Conservation (phyloP, 2,329 filamentous ascomycete species). For the Phaeosphaeriaceae sp. region DNA sequence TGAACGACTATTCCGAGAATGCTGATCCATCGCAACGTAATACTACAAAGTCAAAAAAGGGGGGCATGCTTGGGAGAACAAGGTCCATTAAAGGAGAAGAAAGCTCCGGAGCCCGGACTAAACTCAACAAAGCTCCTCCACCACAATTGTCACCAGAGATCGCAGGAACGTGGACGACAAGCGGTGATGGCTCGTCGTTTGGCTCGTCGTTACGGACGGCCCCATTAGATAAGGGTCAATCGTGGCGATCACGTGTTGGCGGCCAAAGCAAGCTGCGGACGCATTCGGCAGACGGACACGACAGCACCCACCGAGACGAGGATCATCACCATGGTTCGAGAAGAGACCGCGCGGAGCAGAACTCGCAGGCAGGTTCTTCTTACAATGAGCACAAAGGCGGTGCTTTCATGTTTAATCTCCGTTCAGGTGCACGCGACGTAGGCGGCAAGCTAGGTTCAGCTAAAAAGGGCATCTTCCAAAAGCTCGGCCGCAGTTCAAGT, state of each 20-base stretch:
- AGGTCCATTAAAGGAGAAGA: constrained; percentile 55
- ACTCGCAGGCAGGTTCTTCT: constrained; percentile 54
- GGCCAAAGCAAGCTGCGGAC: constrained; percentile 65
- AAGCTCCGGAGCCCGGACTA: constrained; percentile 27
- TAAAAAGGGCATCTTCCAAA: constrained; percentile 82
- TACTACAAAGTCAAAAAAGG: constrained; percentile 41
- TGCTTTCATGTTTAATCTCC: constrained; percentile 74
- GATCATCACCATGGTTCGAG: constrained; percentile 27
- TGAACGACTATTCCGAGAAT: constrained; percentile 31
- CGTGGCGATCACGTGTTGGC: constrained; percentile 70
- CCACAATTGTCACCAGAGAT: constrained; percentile 38
- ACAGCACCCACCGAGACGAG: constrained; percentile 40
- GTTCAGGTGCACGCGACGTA: constrained; percentile 73
- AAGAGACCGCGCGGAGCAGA: constrained; percentile 40
- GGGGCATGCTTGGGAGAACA: constrained; percentile 49
- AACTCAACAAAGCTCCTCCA: constrained; percentile 42
- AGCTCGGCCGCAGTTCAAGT: constrained; percentile 72
- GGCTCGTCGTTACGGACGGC: constrained; percentile 65
- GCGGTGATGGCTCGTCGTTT: constrained; percentile 54
- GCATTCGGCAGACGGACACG: constrained; percentile 73
- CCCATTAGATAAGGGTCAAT: constrained; percentile 69
- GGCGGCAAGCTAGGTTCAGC: constrained; percentile 74
- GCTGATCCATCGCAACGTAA: constrained; percentile 31
- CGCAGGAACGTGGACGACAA: constrained; percentile 37
- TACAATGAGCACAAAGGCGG: constrained; percentile 66